Base-by-base conservation (phyloP, 2,329 filamentous ascomycete genomes). In the Arachnopeziza araneosa region DNA sequence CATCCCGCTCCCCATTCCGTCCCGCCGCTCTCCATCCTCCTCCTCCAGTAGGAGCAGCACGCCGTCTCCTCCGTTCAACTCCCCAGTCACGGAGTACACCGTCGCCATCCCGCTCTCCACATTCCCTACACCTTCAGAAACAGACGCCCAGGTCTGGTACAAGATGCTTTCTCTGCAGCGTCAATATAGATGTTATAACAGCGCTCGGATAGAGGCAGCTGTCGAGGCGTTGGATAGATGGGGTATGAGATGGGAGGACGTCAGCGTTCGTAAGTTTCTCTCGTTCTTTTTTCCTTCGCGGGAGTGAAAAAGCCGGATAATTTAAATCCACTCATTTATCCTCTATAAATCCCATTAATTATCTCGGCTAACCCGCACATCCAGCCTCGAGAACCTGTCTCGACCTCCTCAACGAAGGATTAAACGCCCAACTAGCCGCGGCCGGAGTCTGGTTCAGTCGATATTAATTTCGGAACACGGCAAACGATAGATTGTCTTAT, bases 171-270 rank as follows among this genome's bases (percentile, higher is more conserved):
- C 52, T 23, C 52, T 72, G 54, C 70, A 72, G 63, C 64, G 65
- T 44, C 63, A 67, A 60, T 72, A 67, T 54, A 67, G 69, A 56
- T 72, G 70, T 44, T 72, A 71, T 55, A 69, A 71, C 51, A 68
- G 65, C n/a, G 70, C 70, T 22, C 53, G 70, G 14, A 58, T 72
- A 55, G 68, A 70, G 53, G 70, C 70, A 55, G 70, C 68, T 4
- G 68, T 72, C 3, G 70, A 72, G 55, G 68, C 65, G 14, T 54
- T 70, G 52, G 67, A 71, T 52, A 64, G 53, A 8, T 68, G 68
- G 1, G 63, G 61, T 22, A 58, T 54, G 9, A 58, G 68, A 49
- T 63, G 68, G 48, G 66, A 67, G 22, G 61, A 68, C 14, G 58
- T 59, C 50, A 69, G 36, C 17, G 36, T 68, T 54, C 68, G 68